Evolutionary conservation across 148 eudicot genomes (phyloP).

Genomic region (Chenopodium album): DNA sequence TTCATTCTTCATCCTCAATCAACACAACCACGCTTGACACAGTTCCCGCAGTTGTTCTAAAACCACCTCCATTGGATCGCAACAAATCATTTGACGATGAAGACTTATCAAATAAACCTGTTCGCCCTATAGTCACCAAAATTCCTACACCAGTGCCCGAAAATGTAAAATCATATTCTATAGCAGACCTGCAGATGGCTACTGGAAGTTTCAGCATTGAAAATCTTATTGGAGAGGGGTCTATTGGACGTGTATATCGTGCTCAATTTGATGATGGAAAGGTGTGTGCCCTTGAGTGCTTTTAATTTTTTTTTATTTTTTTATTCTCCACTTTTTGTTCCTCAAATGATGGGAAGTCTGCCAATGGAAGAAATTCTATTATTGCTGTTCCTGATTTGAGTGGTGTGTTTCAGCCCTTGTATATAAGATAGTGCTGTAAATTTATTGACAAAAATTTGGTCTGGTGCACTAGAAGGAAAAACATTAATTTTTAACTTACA

Average conservation of each 20-base stretch:
- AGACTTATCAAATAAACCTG: conserved; percentile 50
- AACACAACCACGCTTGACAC: conserved; percentile 50
- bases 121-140: conserved; percentile 51
- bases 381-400: background rate
- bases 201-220: conserved; percentile 83
- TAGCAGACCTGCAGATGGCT: conserved; percentile 94
- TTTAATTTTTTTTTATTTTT: background rate
- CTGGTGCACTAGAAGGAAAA: background rate
- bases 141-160: conserved; percentile 50
- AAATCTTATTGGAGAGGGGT: conserved; percentile 85
- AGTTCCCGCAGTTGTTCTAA: conserved; percentile 52
- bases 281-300: conserved; percentile 38
- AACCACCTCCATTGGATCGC: conserved; percentile 71
- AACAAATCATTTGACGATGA: conserved; percentile 75
- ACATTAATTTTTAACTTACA: no score
- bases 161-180: conserved; percentile 68
- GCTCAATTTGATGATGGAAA: conserved; percentile 78
- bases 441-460: background rate
- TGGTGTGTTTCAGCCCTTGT: background rate
- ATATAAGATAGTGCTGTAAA: background rate
- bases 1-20: conserved; percentile 47
- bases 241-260: conserved; percentile 82
- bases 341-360: no score
- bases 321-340: no score
- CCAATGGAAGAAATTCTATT: background rate